Evolutionary conservation across 257 asterid species (phyloP).

Genomic region (Fraxinus americana): DNA sequence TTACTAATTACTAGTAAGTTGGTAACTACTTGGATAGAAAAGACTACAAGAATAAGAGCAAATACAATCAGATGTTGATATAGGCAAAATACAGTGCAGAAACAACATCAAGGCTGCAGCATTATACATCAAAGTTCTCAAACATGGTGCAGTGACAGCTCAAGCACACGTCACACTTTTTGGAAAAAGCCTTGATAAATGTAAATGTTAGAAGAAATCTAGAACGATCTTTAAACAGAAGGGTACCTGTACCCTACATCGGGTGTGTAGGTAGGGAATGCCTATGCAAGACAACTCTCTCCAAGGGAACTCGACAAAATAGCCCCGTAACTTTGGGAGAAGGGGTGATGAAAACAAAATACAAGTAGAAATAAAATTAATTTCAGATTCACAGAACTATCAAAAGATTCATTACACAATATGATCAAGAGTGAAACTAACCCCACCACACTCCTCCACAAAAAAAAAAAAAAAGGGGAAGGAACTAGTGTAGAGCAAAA

Average conservation of each 20-base stretch:
- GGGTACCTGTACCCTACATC: too few species aligned
- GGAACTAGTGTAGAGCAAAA: constrained; percentile 26
- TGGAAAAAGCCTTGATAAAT: too few species aligned
- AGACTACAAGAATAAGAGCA: background rate
- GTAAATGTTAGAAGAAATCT: too few species aligned
- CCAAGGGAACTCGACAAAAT: too few species aligned
- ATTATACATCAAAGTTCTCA: background rate
- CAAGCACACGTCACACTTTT: too few species aligned
- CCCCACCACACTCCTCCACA: constrained; percentile 6
- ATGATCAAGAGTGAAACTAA: constrained; percentile 37
- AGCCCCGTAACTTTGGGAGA: too few species aligned
- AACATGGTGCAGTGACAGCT: background rate
- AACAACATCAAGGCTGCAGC: background rate
- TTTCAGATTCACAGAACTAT: constrained; percentile 40
- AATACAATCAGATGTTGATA: background rate
- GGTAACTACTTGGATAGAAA: background rate
- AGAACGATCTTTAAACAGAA: too few species aligned
- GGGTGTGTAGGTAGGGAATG: too few species aligned
- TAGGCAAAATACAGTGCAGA: background rate
- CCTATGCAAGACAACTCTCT: too few species aligned
- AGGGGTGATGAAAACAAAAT: background rate
- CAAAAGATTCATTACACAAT: constrained; percentile 65
- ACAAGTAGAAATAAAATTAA: constrained; percentile 31
- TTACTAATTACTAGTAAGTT: background rate
- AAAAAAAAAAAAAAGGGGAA: background rate